Base-by-base conservation (phyloP, 2,329 filamentous ascomycete genomes). In the Diaporthe amygdali region DNA sequence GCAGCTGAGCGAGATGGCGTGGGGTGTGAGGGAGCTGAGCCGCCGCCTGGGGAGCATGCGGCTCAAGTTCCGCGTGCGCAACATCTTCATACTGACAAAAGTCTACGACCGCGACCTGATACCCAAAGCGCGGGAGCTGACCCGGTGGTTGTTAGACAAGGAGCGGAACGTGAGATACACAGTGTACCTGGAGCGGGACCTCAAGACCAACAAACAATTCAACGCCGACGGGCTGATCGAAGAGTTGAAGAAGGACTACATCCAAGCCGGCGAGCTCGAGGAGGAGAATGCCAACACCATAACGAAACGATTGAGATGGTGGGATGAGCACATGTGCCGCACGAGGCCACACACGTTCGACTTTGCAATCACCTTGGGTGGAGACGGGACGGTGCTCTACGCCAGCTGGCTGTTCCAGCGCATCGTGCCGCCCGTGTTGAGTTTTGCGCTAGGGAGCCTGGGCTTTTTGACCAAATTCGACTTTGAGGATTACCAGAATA, bases 401-500 rank as follows among this genome's bases (percentile, higher is more conserved):
- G 94, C 96, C 5, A 97, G 94, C 78, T 98, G 96, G 95, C 86
- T 99, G 1, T 99, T 99, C 80, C 96, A 99, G 83, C 91, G 94
- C 51, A 93, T 98, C 56, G 96, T 98, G 0, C 96, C 96, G 7
- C 96, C 96, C 0, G 94, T 98, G 0, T 85, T 99, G 73, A 96
- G 94, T 73, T 98, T 99, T 80, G 90, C 95, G 0, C 85, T 98
- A 12, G 96, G 96, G 10, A 97, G 95, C 30, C 86, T 99, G 6
- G 96, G 96, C 0, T 99, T 99, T 79, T 84, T 99, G 75, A 98
- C 96, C 32, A 98, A 98, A 79, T 98, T 98, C 79, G 95, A 98
- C 80, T 99, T 95, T 80, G 90, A 91, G 17, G 85, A 93, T 5
- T 94, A 94, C 75, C 85, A 89, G 73, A 82, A 87, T 17, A 97